Conservation (phyloP, 208 protist species). For the Blastocrithidia nonstop region DNA sequence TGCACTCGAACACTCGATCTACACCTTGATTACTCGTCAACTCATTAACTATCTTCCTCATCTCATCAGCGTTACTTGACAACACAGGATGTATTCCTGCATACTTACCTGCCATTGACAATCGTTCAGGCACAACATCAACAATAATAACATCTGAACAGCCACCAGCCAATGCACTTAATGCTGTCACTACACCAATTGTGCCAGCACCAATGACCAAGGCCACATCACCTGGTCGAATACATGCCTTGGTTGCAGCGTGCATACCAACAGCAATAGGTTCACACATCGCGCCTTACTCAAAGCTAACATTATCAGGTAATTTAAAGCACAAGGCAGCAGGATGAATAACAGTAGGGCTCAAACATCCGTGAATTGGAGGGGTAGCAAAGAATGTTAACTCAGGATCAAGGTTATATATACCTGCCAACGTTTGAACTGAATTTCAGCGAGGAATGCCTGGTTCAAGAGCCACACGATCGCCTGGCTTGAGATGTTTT, state of each 20-base stretch:
- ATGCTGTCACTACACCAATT: conserved; percentile 31
- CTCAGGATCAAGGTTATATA: conserved; percentile 63
- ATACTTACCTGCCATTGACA: conserved; percentile 15
- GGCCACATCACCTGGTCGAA: conserved; percentile 19
- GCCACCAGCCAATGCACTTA: conserved; percentile 21
- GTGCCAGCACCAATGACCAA: conserved; percentile 18
- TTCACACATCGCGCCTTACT: conserved; percentile 55
- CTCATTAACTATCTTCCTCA: conserved; percentile 13
- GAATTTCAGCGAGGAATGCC: conserved; percentile 45
- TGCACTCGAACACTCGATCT: conserved; percentile 33
- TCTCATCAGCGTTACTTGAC: conserved; percentile 9
- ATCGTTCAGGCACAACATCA: conserved; percentile 12
- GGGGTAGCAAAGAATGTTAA: conserved; percentile 59
- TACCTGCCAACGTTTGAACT: conserved; percentile 23
- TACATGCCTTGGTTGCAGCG: conserved; percentile 26
- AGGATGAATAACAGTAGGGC: conserved; percentile 31
- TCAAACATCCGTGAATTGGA: conserved; percentile 35
- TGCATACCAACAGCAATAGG: conserved; percentile 39
- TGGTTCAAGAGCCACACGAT: conserved; percentile 56
- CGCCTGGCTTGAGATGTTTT: conserved; percentile 29
- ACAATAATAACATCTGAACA: conserved; percentile 33
- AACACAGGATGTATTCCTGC: conserved; percentile 17
- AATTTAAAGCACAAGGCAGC: conserved; percentile 44
- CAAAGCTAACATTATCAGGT: conserved; percentile 40
- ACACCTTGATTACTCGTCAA: conserved; percentile 16